phyloP scores from a whole-genome alignment of 164 flowering plant species.

The Annona squamosa region DNA sequence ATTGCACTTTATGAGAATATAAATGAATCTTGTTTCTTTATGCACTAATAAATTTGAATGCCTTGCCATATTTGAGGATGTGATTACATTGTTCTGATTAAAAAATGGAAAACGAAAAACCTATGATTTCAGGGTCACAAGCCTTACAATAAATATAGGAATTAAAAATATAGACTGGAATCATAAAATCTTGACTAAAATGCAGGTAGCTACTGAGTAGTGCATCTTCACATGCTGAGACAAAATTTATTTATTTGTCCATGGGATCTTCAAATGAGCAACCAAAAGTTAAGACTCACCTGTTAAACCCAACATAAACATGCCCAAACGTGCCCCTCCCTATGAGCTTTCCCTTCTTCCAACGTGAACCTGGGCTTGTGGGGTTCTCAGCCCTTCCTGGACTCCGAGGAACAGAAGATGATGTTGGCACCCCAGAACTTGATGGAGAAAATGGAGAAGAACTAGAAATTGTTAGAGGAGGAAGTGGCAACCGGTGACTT shows the following conservation, averaged over 20 bases:
- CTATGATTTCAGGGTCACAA: no score
- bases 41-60: no score
- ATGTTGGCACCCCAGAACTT: slow-evolving; percentile 52
- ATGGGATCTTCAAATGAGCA: not conserved
- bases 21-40: no score
- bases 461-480: slow-evolving; percentile 50
- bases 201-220: not conserved
- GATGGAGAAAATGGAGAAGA: slow-evolving; percentile 61
- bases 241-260: not conserved
- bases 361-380: slow-evolving; percentile 80
- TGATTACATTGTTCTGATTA: no score
- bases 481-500: slow-evolving; percentile 82
- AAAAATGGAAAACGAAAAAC: no score
- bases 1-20: no score
- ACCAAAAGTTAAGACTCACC: slow-evolving; percentile 26
- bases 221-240: not conserved
- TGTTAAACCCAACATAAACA: slow-evolving; percentile 89
- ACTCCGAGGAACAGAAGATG: slow-evolving; percentile 83
- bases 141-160: no score
- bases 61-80: no score
- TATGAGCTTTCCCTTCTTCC: slow-evolving; percentile 89
- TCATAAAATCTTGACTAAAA: not conserved
- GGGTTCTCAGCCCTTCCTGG: slow-evolving; percentile 80
- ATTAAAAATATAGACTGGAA: no score
- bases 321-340: slow-evolving; percentile 98